These are phyloP conservation scores for Fusarium azukiicola DNA, from an alignment of 2,329 filamentous ascomycete species.

Conservation along the genomic window DNA sequence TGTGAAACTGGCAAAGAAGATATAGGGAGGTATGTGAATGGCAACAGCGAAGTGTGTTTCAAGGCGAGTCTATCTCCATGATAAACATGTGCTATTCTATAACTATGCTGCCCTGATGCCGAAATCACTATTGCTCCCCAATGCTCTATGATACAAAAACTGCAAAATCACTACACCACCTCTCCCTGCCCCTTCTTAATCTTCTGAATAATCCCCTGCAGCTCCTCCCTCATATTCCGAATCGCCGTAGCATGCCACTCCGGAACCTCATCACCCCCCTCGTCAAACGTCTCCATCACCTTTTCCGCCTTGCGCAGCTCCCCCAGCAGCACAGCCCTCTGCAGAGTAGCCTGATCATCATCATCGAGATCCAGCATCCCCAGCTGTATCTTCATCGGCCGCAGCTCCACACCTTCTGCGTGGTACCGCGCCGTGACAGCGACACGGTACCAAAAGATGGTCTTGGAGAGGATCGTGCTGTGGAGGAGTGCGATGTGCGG, in stretches of 20 bases:
- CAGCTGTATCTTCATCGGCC: conserved; percentile 40
- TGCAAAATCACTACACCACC: too few relatives aligned
- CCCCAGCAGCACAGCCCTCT: conserved; percentile 20
- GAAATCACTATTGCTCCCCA: too few relatives aligned
- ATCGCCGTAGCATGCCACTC: conserved; percentile 33
- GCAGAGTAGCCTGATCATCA: conserved; percentile 37
- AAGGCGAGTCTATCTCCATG: background rate
- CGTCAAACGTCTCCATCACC: conserved; percentile 37
- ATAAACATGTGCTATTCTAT: background rate
- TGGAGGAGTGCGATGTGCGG: conserved; percentile 35
- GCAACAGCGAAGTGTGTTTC: background rate
- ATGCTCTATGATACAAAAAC: too few relatives aligned
- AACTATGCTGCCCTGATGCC: background rate
- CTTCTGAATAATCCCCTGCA: conserved; percentile 35
- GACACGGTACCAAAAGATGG: conserved; percentile 40
- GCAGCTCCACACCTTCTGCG: background rate
- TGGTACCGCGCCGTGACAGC: conserved; percentile 28
- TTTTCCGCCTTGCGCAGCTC: conserved; percentile 36
- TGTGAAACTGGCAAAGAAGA: background rate
- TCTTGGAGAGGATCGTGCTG: conserved; percentile 41
- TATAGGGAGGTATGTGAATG: background rate
- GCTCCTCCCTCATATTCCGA: conserved; percentile 34
- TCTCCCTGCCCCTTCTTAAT: conserved; percentile 30
- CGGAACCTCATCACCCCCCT: background rate
- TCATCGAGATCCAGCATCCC: conserved; percentile 39